Conservation (phyloP, 164 flowering plant genomes). For the Chimonanthus praecox region DNA sequence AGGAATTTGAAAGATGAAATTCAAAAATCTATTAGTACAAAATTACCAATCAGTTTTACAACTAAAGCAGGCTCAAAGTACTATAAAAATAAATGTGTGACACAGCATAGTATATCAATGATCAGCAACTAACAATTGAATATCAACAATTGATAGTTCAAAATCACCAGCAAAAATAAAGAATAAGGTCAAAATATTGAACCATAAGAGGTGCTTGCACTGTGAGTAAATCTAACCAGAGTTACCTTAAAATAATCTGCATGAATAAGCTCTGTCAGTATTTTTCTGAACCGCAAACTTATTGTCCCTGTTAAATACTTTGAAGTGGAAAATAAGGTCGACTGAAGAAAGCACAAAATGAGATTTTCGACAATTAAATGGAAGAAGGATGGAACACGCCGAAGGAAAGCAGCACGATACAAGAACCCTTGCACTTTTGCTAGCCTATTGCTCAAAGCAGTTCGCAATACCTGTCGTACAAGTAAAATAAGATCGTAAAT, state of each 20-base stretch:
- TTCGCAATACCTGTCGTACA: slow-evolving; percentile 67
- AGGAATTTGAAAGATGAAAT: too few species aligned
- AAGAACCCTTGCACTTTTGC: slow-evolving; percentile 99
- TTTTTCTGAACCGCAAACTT: slow-evolving; percentile 82
- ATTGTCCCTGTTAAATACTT: slow-evolving; percentile 86
- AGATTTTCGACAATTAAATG: slow-evolving; percentile 86
- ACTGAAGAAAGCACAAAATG: slow-evolving; percentile 78
- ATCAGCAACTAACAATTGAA: too few species aligned
- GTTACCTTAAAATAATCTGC: slow-evolving; percentile 88
- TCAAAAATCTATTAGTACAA: too few species aligned
- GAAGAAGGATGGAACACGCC: slow-evolving; percentile 77
- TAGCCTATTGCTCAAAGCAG: slow-evolving; percentile 88
- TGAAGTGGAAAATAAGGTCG: slow-evolving; percentile 82
- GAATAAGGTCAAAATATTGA: background rate
- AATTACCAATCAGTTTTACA: too few species aligned
- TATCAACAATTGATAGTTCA: too few species aligned
- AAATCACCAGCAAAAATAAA: too few species aligned
- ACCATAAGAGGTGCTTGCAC: background rate
- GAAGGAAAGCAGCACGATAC: slow-evolving; percentile 95
- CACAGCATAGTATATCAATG: too few species aligned
- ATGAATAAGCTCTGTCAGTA: slow-evolving; percentile 83
- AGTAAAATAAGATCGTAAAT: background rate
- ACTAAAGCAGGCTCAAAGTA: too few species aligned
- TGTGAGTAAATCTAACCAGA: background rate
- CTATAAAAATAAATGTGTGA: too few species aligned